Evolutionary conservation across 306 rosid genomes (phyloP), one percentile per base, ranked within the genome.

Genomic region (Inga oerstediana): DNA sequence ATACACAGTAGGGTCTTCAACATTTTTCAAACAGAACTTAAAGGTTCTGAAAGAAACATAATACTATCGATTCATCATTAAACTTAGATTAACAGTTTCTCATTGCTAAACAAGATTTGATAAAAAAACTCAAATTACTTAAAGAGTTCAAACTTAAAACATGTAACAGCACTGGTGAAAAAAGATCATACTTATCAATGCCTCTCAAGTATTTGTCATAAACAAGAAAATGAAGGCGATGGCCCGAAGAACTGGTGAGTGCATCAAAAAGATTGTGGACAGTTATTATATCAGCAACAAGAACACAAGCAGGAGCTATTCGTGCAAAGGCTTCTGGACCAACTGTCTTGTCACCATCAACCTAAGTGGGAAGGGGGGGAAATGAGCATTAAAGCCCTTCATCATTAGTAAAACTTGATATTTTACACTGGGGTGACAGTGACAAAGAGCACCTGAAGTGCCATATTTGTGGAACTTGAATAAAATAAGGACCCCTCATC

Each of bases 321-420:
- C 99, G 90, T 17, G 94, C 91, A 87, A 96, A 96, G 81, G 99
- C 98, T 84, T 93, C 93, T 17, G 58, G 73, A 67, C 99, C 98
- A 90, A 93, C 97, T 2, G 98, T 92, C 88, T 90, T 92, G 80
- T 88, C 86, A 35, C 86, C 90, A 89, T 90, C 99, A 80, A 92
- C 97, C 99, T 96, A 78, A 79, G 1, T 9, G 44, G 43, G 43
- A 56, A 17, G 75, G 49, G 35, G 35, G 27, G 69, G 5, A 8
- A 41, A 73, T 56, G 58, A 81, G 30, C 19, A 44, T 51, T 46
- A 32, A 46, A 73, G 59, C 37, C 44, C 66, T 24, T 68, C 74
- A 43, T 43, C 8, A 77, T 39, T 13, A 59, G n/a, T 1, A 32
- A 37, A 58, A 44, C 37, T 70, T 30, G 52, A 79, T 9, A 32